Percentiles rank a stretch among this genome's conserved stretches.
These are phyloP conservation scores for Capsicum rhomboideum DNA, from an alignment of 257 asterid species.

Conservation along the genomic window DNA sequence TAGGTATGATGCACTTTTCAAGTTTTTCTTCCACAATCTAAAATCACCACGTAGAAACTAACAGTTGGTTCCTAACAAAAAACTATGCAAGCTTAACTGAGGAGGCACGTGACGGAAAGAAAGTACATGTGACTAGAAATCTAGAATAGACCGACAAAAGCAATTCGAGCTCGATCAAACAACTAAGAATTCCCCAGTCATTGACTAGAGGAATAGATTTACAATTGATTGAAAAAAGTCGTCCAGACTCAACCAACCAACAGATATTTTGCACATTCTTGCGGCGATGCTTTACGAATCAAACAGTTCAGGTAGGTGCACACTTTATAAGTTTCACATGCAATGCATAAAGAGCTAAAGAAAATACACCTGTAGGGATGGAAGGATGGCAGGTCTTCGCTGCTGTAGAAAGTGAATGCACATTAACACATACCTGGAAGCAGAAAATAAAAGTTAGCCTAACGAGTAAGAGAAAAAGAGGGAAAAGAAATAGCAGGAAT, in stretches of 20 bases:
- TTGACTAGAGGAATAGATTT: not conserved
- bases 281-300: not conserved
- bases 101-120: not conserved
- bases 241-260: not conserved
- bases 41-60: not conserved
- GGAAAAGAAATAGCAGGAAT: not conserved
- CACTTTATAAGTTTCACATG: not conserved
- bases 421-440: slow-evolving; percentile 90
- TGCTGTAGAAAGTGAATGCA: slow-evolving; percentile 96
- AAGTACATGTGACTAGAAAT: not conserved
- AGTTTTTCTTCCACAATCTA: not conserved
- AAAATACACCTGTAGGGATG: slow-evolving; percentile 81
- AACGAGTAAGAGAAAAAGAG: not conserved
- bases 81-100: not conserved
- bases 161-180: not conserved
- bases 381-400: slow-evolving; percentile 91
- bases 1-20: not conserved
- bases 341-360: not conserved
- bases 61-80: not conserved
- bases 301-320: not conserved
- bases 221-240: not conserved
- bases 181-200: not conserved
- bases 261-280: not conserved
- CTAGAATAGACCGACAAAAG: not conserved
- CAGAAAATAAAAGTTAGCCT: slow-evolving; percentile 12